A percentile compares a stretch with the other conserved stretches of the same genome.
phyloP scores from a whole-genome alignment of 139 green algal genomes.

The Coelastrella sp. region DNA sequence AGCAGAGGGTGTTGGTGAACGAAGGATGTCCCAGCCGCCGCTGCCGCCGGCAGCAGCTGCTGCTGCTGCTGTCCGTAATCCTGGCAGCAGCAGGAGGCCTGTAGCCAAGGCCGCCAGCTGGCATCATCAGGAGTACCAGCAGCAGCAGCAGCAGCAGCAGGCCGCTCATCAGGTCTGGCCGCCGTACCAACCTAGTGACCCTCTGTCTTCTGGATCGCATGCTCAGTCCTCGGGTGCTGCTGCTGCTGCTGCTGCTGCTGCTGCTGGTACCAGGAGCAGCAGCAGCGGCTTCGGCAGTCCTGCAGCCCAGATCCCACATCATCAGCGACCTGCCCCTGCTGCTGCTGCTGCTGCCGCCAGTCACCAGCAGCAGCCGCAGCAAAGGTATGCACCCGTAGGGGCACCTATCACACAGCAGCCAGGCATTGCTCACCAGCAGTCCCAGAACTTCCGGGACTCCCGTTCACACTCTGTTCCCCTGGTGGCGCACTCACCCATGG shows the following conservation, averaged over 20 bases:
- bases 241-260: background rate
- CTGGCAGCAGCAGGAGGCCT: background rate
- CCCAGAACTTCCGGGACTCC: background rate
- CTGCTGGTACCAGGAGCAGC: background rate
- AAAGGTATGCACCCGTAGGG: background rate
- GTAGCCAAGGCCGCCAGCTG: background rate
- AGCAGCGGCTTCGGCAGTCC: background rate
- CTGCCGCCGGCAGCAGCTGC: background rate
- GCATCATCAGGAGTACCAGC: background rate
- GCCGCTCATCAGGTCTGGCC: background rate
- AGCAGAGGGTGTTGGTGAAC: background rate
- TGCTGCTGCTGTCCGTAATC: background rate
- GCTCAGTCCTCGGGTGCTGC: background rate
- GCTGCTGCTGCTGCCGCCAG: background rate
- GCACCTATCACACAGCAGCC: background rate
- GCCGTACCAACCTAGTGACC: background rate
- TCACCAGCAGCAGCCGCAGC: background rate
- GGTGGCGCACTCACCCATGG: background rate
- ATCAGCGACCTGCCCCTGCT: background rate
- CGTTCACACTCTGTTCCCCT: background rate
- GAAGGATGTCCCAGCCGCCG: background rate
- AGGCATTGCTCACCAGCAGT: background rate
- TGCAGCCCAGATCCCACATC: background rate
- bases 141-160: constrained; percentile 6
- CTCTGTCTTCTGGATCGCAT: background rate